phyloP scores from a whole-genome alignment of 192 early-diverging fungal genomes.

The Podila epigama region DNA sequence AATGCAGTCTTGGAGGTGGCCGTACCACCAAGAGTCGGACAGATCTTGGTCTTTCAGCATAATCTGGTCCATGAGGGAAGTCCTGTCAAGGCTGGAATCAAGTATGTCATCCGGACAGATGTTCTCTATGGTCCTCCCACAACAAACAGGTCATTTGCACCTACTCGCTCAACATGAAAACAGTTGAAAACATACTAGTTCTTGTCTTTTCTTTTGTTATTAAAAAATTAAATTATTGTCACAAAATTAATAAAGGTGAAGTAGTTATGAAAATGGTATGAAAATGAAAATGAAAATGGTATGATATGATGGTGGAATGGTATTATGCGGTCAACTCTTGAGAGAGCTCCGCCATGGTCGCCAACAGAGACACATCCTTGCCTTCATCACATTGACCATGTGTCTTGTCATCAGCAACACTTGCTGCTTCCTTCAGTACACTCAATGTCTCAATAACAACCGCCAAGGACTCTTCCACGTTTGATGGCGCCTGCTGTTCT shows the following conservation, averaged over 20 bases:
- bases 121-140: slow-evolving; percentile 41
- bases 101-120: slow-evolving; percentile 57
- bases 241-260: not conserved
- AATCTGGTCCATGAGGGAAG: slow-evolving; percentile 55
- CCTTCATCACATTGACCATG: too few relatives aligned
- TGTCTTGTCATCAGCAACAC: too few relatives aligned
- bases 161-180: too few relatives aligned
- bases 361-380: not conserved
- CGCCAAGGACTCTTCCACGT: too few relatives aligned
- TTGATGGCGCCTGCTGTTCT: too few relatives aligned
- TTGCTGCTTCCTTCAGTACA: too few relatives aligned
- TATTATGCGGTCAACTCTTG: not conserved
- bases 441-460: too few relatives aligned
- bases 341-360: not conserved
- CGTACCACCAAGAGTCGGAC: slow-evolving; percentile 32
- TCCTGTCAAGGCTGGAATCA: slow-evolving; percentile 41
- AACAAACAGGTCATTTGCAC: not conserved
- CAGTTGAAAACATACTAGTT: too few relatives aligned
- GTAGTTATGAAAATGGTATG: not conserved
- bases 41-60: slow-evolving; percentile 51
- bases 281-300: not conserved
- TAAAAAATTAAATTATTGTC: not conserved
- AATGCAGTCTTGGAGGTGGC: slow-evolving; percentile 2
- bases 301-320: not conserved
- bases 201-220: slow-evolving; percentile 5